Conservation (phyloP, 371 early-diverging fungal species). For the Mortierella sp. region DNA sequence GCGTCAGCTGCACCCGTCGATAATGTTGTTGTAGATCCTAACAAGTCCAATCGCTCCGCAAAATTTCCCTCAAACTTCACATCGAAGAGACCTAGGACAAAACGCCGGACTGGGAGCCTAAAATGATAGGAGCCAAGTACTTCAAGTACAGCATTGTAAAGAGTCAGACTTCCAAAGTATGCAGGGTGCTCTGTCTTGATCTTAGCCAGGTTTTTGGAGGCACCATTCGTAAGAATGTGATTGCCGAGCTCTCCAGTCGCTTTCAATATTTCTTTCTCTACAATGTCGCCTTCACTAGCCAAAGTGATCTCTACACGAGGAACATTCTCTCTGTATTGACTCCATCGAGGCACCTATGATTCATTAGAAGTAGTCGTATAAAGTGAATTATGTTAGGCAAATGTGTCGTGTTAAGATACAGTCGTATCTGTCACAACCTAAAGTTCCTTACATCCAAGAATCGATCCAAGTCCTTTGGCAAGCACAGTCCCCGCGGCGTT, state of each 20-base stretch:
- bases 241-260: slow-evolving; percentile 87
- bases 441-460: slow-evolving; percentile 69
- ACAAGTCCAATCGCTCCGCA: slow-evolving; percentile 48
- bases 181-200: slow-evolving; percentile 69
- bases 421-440: no score
- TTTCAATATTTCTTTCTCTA: slow-evolving; percentile 77
- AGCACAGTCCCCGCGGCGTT: slow-evolving; percentile 69
- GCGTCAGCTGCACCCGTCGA: background rate
- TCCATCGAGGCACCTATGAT: slow-evolving; percentile 74
- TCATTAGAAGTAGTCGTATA: background rate
- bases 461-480: slow-evolving; percentile 71
- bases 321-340: slow-evolving; percentile 61
- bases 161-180: slow-evolving; percentile 65
- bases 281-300: slow-evolving; percentile 59
- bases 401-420: no score
- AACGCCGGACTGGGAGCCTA: slow-evolving; percentile 80
- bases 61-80: slow-evolving; percentile 64
- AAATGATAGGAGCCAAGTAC: slow-evolving; percentile 80
- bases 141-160: slow-evolving; percentile 76
- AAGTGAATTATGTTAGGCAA: background rate
- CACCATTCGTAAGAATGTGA: slow-evolving; percentile 86
- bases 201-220: slow-evolving; percentile 77
- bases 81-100: slow-evolving; percentile 87
- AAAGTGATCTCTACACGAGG: slow-evolving; percentile 62
- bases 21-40: slow-evolving; percentile 3